phyloP scores from a whole-genome alignment of 768 basidiomycete species.

The Podaxis sp. region DNA sequence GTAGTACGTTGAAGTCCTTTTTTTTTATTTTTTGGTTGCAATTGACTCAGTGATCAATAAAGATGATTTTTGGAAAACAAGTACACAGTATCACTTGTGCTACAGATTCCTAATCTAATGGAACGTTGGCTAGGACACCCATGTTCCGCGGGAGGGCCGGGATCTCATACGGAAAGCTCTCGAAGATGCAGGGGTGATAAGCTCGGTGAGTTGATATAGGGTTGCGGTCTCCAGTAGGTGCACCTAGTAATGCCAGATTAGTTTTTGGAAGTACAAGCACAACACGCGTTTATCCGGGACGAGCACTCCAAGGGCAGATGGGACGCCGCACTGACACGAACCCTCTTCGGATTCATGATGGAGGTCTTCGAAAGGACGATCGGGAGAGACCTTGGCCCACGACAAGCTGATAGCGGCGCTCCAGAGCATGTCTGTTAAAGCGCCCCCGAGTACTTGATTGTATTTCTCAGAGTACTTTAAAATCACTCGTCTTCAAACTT shows the following conservation, averaged over 20 bases:
- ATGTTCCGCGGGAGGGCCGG: conserved; percentile 85
- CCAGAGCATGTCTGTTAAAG: conserved; percentile 78
- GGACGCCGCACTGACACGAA: conserved; percentile 89
- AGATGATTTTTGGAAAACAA: conserved; percentile 98
- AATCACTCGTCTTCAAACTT: background rate
- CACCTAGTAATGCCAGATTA: conserved; percentile 24
- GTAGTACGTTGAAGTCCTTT: conserved; percentile 53
- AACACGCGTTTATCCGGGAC: conserved; percentile 95
- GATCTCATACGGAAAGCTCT: conserved; percentile 81
- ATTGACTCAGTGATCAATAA: background rate
- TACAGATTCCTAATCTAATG: background rate
- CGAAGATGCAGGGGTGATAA: conserved; percentile 74
- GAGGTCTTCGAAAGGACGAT: conserved; percentile 91
- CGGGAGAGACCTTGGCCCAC: conserved; percentile 81
- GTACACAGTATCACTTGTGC: conserved; percentile 33
- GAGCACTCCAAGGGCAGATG: conserved; percentile 91
- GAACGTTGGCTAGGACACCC: conserved; percentile 65
- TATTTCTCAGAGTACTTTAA: background rate
- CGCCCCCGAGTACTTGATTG: background rate
- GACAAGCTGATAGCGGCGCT: conserved; percentile 39
- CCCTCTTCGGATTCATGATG: conserved; percentile 83
- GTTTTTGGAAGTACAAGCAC: conserved; percentile 96
- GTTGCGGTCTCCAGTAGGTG: background rate
- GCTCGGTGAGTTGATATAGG: conserved; percentile 54
- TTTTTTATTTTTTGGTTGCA: background rate